Base-by-base conservation (phyloP, 371 early-diverging fungal genomes). In the Mortierella sp. region DNA sequence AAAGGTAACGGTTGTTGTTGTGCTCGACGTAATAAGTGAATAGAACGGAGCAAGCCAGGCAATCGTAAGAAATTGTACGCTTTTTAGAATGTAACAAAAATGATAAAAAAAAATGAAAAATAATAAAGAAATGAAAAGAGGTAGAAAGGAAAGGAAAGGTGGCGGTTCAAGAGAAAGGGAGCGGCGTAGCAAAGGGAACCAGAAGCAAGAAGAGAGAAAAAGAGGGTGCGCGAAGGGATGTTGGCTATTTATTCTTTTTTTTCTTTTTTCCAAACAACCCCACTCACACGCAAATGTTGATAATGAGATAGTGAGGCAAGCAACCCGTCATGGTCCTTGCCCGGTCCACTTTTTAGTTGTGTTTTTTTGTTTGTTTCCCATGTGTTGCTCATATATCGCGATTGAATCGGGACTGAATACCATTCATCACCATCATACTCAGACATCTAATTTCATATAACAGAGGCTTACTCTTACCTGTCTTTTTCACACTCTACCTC, bases 41-140 rank as follows among this genome's bases (percentile, higher is more conserved):
- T 61, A 72, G 20, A 39, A 72, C 72, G 72, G 72, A 72, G 72
- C 72, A 65, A 58, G 51, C 66, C 51, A 64, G 5, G 47, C 65
- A 47, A 58, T 26, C 58, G 58, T 26, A 22, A 30, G 26, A 5
- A 40, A 28, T 22, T 63, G 28, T 32, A 14, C 28, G 37, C 22
- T 43, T 43, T 43, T 43, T 39, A 10, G 10, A 43, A 9, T 5
- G 5, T 12, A 9, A 0, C 5, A 43, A 37, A 43, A 62, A 0
- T 3, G 20, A 18, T 0, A 49, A 47, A 14, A 47, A 49, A 43
- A 55, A 32, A 32, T 26, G 14, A 43, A 43, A 54, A 30, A 12
- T 30, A 67, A 12, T 26, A 62, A 35, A 59, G n/a, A 2, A 26
- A 37, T 5, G 28, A 47, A 59, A 20, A 52, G 6, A 24, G 43